Evolutionary conservation across 2,329 filamentous ascomycete genomes (phyloP).

Genomic region (Pseudopithomyces chartarum): DNA sequence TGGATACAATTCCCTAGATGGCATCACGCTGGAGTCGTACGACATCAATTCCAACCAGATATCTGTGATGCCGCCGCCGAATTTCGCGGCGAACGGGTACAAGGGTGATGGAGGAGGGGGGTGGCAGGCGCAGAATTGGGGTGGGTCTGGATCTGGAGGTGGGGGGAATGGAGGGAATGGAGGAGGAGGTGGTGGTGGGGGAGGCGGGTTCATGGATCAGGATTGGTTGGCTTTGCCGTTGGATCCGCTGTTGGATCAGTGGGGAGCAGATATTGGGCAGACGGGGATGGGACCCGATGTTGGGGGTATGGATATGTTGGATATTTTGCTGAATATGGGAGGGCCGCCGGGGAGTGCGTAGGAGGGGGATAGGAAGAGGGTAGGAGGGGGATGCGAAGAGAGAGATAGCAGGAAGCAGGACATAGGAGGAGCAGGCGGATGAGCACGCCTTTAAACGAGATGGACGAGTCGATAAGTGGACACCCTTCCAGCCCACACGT

Average conservation of each 20-base stretch:
- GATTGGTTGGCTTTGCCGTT: conserved; percentile 68
- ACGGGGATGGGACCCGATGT: conserved; percentile 67
- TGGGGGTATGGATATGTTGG: conserved; percentile 59
- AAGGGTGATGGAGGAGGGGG: conserved; percentile 11
- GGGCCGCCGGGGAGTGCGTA: conserved; percentile 18
- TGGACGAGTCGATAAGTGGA: too few relatives aligned
- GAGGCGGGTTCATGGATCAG: conserved; percentile 41
- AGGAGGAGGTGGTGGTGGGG: conserved; percentile 14
- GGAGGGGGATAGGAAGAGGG: neutral
- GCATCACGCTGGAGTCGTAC: conserved; percentile 52
- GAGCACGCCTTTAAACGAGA: too few relatives aligned
- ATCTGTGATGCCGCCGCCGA: conserved; percentile 56
- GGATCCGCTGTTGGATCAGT: conserved; percentile 63
- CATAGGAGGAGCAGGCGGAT: too few relatives aligned
- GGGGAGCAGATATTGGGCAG: conserved; percentile 62
- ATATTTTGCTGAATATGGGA: conserved; percentile 51
- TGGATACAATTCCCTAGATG: conserved; percentile 43
- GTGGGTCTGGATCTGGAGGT: conserved; percentile 2
- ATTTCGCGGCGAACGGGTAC: conserved; percentile 33
- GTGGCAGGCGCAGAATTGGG: conserved; percentile 25
- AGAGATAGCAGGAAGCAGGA: too few relatives aligned
- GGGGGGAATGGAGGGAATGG: conserved; percentile 22
- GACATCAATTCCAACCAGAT: conserved; percentile 50
- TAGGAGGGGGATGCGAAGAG: neutral
- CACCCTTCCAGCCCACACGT: too few relatives aligned